Conservation (phyloP, 495 filamentous ascomycete species). For the Lasiosphaeria hispida region DNA sequence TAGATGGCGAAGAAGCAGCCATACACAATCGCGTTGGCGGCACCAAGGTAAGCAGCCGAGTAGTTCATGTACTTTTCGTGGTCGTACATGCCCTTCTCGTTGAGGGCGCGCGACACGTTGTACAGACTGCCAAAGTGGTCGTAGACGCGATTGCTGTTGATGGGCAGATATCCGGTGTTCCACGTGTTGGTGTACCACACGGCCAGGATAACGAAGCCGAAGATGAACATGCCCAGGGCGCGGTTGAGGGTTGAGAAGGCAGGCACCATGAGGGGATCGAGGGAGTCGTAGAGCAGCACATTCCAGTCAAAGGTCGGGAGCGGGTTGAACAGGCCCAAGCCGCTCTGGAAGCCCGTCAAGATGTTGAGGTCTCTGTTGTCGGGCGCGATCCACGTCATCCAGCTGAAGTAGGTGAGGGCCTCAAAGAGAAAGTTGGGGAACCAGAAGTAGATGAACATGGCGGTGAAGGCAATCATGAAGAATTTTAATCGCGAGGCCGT, state of each 20-base stretch:
- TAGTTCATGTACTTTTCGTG: conserved; percentile 35
- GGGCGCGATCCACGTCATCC: conserved; percentile 45
- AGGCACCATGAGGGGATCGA: conserved; percentile 43
- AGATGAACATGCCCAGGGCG: conserved; percentile 33
- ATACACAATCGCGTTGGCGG: conserved; percentile 35
- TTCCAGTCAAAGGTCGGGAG: conserved; percentile 46
- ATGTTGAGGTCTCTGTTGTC: conserved; percentile 30
- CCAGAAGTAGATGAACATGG: conserved; percentile 47
- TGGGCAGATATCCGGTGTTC: conserved; percentile 39
- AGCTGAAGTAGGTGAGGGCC: conserved; percentile 39
- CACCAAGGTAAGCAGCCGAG: conserved; percentile 39
- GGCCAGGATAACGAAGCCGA: conserved; percentile 30
- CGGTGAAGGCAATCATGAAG: conserved; percentile 33
- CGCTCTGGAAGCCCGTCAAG: conserved; percentile 33
- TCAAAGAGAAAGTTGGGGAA: conserved; percentile 43
- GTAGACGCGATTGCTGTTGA: conserved; percentile 38
- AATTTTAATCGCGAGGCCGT: conserved; percentile 35
- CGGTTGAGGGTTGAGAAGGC: conserved; percentile 45
- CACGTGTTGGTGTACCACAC: conserved; percentile 41
- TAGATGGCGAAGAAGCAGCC: conserved; percentile 43
- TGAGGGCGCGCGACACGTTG: conserved; percentile 36
- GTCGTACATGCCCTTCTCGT: conserved; percentile 38
- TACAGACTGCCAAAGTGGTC: conserved; percentile 39
- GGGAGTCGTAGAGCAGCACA: conserved; percentile 26
- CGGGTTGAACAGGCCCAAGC: conserved; percentile 27